Percentiles rank a stretch among this genome's conserved stretches.
Conservation (phyloP, 2,329 filamentous ascomycete species). For the Diaporthe helianthi region DNA sequence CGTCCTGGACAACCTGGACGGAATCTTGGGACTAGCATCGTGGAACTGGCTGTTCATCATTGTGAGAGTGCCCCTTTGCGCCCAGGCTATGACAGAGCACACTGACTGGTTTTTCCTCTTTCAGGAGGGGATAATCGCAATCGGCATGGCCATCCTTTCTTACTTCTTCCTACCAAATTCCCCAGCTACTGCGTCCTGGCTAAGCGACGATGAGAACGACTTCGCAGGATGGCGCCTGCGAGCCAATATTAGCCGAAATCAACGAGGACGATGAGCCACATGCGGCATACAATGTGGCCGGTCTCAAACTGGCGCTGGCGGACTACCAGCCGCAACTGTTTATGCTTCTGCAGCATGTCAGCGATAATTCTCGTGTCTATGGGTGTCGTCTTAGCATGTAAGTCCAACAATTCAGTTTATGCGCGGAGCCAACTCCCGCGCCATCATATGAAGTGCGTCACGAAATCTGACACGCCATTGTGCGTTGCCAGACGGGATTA, state of each 20-base stretch:
- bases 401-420: slow-evolving; percentile 22
- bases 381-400: slow-evolving; percentile 57
- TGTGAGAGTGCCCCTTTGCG: slow-evolving; percentile 22
- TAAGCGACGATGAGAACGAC: slow-evolving; percentile 36
- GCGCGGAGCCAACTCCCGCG: not conserved
- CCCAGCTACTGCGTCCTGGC: slow-evolving; percentile 35
- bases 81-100: not conserved
- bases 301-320: slow-evolving; percentile 40
- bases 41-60: slow-evolving; percentile 46
- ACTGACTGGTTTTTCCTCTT: not conserved
- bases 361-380: slow-evolving; percentile 68
- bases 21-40: slow-evolving; percentile 40
- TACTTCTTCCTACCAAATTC: slow-evolving; percentile 36
- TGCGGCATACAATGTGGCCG: slow-evolving; percentile 34
- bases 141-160: slow-evolving; percentile 31
- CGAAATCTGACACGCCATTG: not conserved
- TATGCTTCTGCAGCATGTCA: slow-evolving; percentile 60
- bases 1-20: slow-evolving; percentile 52
- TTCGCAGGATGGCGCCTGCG: slow-evolving; percentile 35
- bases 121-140: slow-evolving; percentile 31
- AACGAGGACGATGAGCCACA: slow-evolving; percentile 38
- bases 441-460: not conserved
- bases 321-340: slow-evolving; percentile 58
- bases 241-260: slow-evolving; percentile 36
- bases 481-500: slow-evolving; percentile 51